Base-by-base conservation (phyloP, 2,329 filamentous ascomycete species). In the Sporothrix pallida region DNA sequence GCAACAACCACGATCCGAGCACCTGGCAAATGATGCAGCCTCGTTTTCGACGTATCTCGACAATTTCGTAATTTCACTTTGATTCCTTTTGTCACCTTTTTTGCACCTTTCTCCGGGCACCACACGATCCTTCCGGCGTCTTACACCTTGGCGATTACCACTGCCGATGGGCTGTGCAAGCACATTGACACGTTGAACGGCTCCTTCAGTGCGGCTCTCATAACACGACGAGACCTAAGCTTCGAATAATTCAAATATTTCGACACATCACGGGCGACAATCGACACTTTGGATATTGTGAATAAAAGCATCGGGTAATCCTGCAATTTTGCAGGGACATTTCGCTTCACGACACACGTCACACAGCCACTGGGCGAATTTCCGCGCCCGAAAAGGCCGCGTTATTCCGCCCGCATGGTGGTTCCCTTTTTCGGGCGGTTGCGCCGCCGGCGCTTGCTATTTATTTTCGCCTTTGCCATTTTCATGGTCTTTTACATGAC, bases 371-470 rank as follows among this genome's bases (percentile, higher is more conserved):
- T 9, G 20, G n/a, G n/a, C 42, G n/a, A 46, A 48, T 67, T 67
- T 12, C 20, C 20, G 60, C n/a, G 62, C 42, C 62, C 20, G 62
- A 20, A 20, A 15, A 44, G 44, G 48, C 42, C n/a, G 44, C 42
- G 52, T n/a, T 26, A 42, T 23, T 42, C 65, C 26, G 60, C 65
- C 70, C 63, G 56, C 9, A 75, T 74, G 58, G 48, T 73, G 56
- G 23, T 72, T 9, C 74, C 67, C 9, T 54, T 73, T 48, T 9
- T 73, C n/a, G 54, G 65, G 44, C 76, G 76, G 23, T 58, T 70
- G 37, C 76, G 75, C 48, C 75, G 76, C 23, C 76, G 74, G 12
- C 75, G 75, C 20, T 15, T 76, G 23, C 3, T 75, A 0, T 1
- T 76, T 13, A 0, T 73, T 15, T 44, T 76, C 1, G 58, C 46